Conservation (phyloP, 2,329 filamentous ascomycete genomes). For the Fusarium aywerte region DNA sequence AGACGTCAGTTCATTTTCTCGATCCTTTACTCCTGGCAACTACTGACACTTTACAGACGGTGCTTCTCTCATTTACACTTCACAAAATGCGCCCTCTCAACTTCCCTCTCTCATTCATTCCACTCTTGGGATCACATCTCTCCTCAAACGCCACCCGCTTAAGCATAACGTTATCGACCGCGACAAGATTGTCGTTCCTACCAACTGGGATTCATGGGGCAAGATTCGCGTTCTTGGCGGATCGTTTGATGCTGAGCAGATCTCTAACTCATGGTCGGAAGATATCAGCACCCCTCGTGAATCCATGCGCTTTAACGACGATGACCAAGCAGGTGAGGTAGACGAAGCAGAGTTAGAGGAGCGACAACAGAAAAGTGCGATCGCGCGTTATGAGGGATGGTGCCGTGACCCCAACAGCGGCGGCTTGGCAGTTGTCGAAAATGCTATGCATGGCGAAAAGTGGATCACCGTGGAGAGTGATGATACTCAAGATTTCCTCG, state of each 20-base stretch:
- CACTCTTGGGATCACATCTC: conserved; percentile 84
- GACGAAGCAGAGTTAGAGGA: conserved; percentile 40
- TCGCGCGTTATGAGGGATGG: conserved; percentile 80
- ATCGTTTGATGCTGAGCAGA: conserved; percentile 88
- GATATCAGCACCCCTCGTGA: conserved; percentile 73
- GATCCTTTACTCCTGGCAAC: not conserved
- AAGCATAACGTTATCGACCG: conserved; percentile 94
- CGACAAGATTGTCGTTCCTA: conserved; percentile 92
- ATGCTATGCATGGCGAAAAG: conserved; percentile 52
- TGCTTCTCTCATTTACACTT: conserved; percentile 86
- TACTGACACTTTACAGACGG: conserved; percentile 67
- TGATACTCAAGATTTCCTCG: conserved; percentile 81
- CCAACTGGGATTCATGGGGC: conserved; percentile 98
- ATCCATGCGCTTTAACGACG: conserved; percentile 40
- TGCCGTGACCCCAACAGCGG: conserved; percentile 79
- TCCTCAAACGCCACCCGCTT: conserved; percentile 79
- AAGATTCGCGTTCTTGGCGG: conserved; percentile 94
- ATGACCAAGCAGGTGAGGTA: conserved; percentile 40
- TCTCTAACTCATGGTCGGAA: conserved; percentile 86
- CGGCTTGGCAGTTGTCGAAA: conserved; percentile 57
- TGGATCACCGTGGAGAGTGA: conserved; percentile 55
- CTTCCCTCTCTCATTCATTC: conserved; percentile 85
- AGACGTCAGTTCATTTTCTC: conserved; percentile 69
- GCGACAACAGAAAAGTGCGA: conserved; percentile 65
- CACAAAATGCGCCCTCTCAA: conserved; percentile 78